Conservation (phyloP, 2,329 filamentous ascomycete species). For the Cladosporium oxysporum region DNA sequence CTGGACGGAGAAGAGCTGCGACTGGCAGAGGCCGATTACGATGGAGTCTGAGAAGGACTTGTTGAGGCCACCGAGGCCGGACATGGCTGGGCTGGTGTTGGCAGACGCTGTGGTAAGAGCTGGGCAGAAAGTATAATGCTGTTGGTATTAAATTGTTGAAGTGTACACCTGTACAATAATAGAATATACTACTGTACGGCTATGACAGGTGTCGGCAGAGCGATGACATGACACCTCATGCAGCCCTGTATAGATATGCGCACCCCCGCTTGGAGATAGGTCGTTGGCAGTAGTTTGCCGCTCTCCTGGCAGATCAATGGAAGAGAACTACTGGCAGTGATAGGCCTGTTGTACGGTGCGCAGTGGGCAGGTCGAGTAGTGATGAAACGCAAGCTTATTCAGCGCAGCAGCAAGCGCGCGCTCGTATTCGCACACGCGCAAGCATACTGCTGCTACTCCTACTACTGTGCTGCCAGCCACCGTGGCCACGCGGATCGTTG, state of each 20-base stretch:
- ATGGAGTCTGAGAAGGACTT: constrained; percentile 26
- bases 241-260: background rate
- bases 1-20: constrained; percentile 27
- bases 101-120: background rate
- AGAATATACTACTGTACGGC: background rate
- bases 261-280: background rate
- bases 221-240: background rate
- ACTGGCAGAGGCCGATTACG: constrained; percentile 28
- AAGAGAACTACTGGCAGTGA: background rate
- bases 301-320: background rate
- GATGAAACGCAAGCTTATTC: constrained; percentile 6
- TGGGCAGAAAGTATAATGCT: background rate
- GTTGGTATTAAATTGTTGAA: background rate
- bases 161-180: background rate
- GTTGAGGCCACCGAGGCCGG: constrained; percentile 28
- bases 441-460: background rate
- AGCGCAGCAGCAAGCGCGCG: background rate
- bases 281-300: background rate
- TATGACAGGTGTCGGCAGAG: background rate
- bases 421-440: constrained; percentile 5
- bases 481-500: background rate
- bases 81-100: constrained; percentile 21
- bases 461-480: background rate
- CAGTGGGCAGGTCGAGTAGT: background rate
- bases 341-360: background rate